These are phyloP conservation scores for Kentomonas sorsogonicus DNA, from an alignment of 208 protist genomes.

Conservation along the genomic window DNA sequence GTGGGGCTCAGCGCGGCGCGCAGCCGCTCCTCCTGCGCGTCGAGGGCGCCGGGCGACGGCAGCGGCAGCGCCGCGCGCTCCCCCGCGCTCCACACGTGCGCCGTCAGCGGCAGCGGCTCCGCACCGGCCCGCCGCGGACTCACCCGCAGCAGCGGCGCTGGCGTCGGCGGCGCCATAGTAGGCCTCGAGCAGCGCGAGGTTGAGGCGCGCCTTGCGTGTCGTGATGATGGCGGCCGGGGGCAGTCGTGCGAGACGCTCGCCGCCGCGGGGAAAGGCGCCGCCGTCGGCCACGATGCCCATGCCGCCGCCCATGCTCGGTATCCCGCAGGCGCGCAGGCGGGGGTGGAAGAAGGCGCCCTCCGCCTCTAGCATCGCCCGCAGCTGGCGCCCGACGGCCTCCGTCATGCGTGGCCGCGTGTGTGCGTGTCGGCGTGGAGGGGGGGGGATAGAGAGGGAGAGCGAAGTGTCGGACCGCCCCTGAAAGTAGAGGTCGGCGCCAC, in stretches of 20 bases:
- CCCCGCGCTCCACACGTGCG: background rate
- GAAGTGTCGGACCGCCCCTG: no score
- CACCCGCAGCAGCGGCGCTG: background rate
- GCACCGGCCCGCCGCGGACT: background rate
- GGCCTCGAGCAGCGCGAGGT: constrained; percentile 57
- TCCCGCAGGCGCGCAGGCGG: constrained; percentile 27
- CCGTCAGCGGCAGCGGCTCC: background rate
- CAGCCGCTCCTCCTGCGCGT: constrained; percentile 29
- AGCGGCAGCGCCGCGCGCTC: constrained; percentile 8
- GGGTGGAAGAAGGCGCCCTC: constrained; percentile 56
- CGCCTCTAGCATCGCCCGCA: constrained; percentile 55
- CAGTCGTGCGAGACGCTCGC: constrained; percentile 44
- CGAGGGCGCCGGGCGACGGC: constrained; percentile 13
- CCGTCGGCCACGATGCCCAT: constrained; percentile 64
- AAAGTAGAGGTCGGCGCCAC: no score
- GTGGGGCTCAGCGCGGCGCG: constrained; percentile 31
- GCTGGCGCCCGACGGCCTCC: constrained; percentile 14
- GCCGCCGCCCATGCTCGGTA: constrained; percentile 82
- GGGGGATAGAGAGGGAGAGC: no score
- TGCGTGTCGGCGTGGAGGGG: no score
- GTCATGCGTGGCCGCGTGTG: no score
- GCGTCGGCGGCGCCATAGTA: background rate
- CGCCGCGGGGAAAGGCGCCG: constrained; percentile 19
- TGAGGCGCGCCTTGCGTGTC: constrained; percentile 45
- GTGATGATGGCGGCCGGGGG: constrained; percentile 73